Conservation (phyloP, 2,329 filamentous ascomycete species). For the Coniella vitis region DNA sequence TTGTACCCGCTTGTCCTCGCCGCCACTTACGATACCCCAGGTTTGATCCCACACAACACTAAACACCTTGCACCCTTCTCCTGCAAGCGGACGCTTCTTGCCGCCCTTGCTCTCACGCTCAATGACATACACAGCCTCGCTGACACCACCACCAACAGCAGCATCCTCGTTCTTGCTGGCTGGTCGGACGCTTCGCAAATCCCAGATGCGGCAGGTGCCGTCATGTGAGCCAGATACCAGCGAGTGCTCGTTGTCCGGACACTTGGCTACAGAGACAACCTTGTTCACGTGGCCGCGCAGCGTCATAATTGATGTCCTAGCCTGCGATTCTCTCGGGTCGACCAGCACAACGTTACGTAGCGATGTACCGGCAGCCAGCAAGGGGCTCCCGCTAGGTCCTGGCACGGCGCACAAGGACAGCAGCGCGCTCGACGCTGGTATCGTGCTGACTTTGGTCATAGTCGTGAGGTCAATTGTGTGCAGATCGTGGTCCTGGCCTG, state of each 20-base stretch:
- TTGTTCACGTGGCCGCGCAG: slow-evolving; percentile 81
- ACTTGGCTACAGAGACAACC: slow-evolving; percentile 43
- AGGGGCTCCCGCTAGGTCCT: slow-evolving; percentile 42
- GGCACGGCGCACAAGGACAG: slow-evolving; percentile 71
- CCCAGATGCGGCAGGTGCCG: slow-evolving; percentile 90
- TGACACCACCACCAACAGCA: slow-evolving; percentile 50
- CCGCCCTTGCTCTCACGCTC: slow-evolving; percentile 64
- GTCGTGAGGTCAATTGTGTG: slow-evolving; percentile 89
- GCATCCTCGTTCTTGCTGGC: slow-evolving; percentile 54
- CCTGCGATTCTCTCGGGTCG: slow-evolving; percentile 75
- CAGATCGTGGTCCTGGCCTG: slow-evolving; percentile 84
- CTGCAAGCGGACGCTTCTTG: slow-evolving; percentile 59
- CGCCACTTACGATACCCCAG: slow-evolving; percentile 83
- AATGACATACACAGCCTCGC: slow-evolving; percentile 71
- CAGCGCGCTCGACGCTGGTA: slow-evolving; percentile 77
- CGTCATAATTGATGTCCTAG: slow-evolving; percentile 78
- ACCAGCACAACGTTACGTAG: slow-evolving; percentile 87
- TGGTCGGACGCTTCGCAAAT: slow-evolving; percentile 65
- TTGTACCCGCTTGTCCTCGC: slow-evolving; percentile 92
- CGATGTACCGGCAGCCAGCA: slow-evolving; percentile 69
- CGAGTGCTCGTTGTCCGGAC: slow-evolving; percentile 66
- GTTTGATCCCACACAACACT: slow-evolving; percentile 77
- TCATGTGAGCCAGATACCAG: slow-evolving; percentile 87
- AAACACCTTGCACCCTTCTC: slow-evolving; percentile 87
- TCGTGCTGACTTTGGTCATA: slow-evolving; percentile 66